Evolutionary conservation across 768 basidiomycete genomes (phyloP).

Genomic region (Suillus subaureus): DNA sequence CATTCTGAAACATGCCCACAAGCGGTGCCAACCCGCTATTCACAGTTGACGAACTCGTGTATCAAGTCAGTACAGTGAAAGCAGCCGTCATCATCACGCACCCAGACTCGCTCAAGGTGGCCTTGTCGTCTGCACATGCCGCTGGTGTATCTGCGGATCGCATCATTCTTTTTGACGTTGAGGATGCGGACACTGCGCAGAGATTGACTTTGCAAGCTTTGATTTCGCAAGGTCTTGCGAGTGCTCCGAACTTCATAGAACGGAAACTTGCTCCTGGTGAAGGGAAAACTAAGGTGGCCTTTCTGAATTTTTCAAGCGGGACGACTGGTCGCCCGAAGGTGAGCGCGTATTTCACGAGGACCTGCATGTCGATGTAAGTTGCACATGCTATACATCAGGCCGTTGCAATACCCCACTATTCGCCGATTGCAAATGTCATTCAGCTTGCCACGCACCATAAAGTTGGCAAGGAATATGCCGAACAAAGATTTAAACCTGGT

Average conservation of each 20-base stretch:
- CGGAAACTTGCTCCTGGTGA: constrained; percentile 56
- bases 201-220: constrained; percentile 47
- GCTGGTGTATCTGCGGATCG: constrained; percentile 45
- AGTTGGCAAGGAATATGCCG: constrained; percentile 47
- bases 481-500: constrained; percentile 57
- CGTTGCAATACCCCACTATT: constrained; percentile 63
- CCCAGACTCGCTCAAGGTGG: constrained; percentile 44
- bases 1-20: constrained; percentile 6
- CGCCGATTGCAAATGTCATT: constrained; percentile 62
- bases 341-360: not conserved
- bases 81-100: constrained; percentile 52
- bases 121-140: constrained; percentile 43
- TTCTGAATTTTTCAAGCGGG: constrained; percentile 73
- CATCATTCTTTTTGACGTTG: constrained; percentile 44
- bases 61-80: constrained; percentile 54
- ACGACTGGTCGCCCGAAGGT: constrained; percentile 80
- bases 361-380: not conserved
- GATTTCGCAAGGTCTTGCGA: constrained; percentile 48
- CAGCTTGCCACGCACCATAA: constrained; percentile 58
- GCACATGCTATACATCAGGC: constrained; percentile 38
- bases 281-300: constrained; percentile 68
- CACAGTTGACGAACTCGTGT: constrained; percentile 55
- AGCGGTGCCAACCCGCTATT: constrained; percentile 70
- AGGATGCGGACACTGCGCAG: constrained; percentile 14
- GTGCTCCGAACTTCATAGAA: constrained; percentile 47